These are phyloP conservation scores for Flaveria robusta DNA, from an alignment of 129 eudicot species.

Conservation along the genomic window DNA sequence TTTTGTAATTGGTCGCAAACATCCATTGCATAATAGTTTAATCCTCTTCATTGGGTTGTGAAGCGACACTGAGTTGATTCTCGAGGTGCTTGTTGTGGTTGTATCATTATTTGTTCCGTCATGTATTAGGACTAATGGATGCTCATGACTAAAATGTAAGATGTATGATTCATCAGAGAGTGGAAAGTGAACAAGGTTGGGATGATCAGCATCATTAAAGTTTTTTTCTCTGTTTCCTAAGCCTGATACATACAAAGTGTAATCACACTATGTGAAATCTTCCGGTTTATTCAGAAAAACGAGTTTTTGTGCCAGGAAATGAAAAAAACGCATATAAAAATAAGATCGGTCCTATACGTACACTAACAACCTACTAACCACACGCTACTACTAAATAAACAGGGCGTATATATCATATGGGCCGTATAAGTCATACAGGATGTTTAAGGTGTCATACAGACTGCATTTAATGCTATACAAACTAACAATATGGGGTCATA, in stretches of 20 bases:
- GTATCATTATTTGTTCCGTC: neutral
- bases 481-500: too few species aligned
- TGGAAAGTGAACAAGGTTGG: neutral
- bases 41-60: constrained; percentile 18
- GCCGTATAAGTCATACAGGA: too few species aligned
- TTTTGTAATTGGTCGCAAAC: constrained; percentile 11
- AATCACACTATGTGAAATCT: neutral
- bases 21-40: constrained; percentile 17
- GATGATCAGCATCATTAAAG: constrained; percentile 7
- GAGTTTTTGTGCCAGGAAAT: too few species aligned
- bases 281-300: too few species aligned
- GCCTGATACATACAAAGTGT: neutral
- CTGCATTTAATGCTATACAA: too few species aligned
- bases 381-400: too few species aligned
- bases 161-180: constrained; percentile 13
- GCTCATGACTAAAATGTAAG: neutral
- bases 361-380: too few species aligned
- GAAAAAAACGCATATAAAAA: too few species aligned
- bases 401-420: too few species aligned
- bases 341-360: too few species aligned
- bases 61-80: neutral
- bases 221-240: neutral
- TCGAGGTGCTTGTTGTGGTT: neutral
- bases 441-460: too few species aligned
- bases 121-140: constrained; percentile 7